Conservation (phyloP, 2,329 filamentous ascomycete genomes). For the Pezizomycotina sp. region DNA sequence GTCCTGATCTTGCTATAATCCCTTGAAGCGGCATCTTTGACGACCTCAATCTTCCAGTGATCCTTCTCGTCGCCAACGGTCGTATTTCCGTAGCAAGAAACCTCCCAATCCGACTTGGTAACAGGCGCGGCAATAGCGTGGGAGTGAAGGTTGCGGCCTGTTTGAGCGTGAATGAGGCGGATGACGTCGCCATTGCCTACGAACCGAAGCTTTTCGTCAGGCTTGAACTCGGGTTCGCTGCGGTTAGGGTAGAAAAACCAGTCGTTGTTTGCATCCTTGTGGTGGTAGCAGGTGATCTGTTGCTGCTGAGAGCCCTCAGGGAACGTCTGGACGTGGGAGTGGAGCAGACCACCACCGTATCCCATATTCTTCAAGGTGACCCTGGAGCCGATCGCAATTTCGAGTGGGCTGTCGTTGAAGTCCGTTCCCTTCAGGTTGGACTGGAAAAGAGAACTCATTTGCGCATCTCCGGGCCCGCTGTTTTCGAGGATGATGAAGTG, state of each 20-base stretch:
- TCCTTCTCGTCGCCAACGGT: constrained; percentile 96
- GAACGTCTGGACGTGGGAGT: constrained; percentile 92
- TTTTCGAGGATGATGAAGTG: constrained; percentile 90
- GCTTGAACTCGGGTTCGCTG: constrained; percentile 52
- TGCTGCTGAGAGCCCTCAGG: constrained; percentile 87
- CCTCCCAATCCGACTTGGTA: constrained; percentile 77
- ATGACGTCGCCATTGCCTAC: constrained; percentile 62
- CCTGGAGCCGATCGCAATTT: constrained; percentile 75
- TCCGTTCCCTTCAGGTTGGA: constrained; percentile 87
- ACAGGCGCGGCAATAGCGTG: constrained; percentile 79
- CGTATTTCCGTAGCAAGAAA: constrained; percentile 88
- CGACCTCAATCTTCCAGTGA: constrained; percentile 87
- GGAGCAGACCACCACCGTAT: constrained; percentile 86
- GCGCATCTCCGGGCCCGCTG: constrained; percentile 90
- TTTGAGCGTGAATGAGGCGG: constrained; percentile 84
- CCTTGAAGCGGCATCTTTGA: constrained; percentile 71
- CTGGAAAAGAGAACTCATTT: constrained; percentile 99
- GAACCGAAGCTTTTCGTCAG: constrained; percentile 52
- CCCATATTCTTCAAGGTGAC: constrained; percentile 98
- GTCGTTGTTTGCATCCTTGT: constrained; percentile 98
- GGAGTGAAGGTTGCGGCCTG: constrained; percentile 91
- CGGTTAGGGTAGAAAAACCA: constrained; percentile 99
- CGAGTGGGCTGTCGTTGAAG: constrained; percentile 84
- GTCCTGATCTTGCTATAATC: constrained; percentile 77
- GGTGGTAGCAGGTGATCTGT: constrained; percentile 97